Percentiles rank a stretch among this genome's conserved stretches.
phyloP scores from a whole-genome alignment of 2,329 filamentous ascomycete genomes.

The Chrysoporthe puriensis region DNA sequence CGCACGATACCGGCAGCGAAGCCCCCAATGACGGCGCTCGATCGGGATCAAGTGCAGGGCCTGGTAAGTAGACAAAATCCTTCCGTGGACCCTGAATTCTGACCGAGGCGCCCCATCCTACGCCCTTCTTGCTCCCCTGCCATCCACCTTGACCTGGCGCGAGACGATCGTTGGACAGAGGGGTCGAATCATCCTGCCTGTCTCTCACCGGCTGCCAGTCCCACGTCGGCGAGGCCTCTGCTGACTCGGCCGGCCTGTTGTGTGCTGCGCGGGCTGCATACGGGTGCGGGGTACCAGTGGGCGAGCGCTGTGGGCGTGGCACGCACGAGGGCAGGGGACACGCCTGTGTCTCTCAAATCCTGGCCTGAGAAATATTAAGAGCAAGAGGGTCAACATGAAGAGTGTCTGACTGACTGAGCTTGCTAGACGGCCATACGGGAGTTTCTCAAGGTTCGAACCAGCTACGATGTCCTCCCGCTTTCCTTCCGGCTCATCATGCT shows the following conservation, averaged over 20 bases:
- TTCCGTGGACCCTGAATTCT: slow-evolving; percentile 6
- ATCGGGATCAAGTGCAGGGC: slow-evolving; percentile 78
- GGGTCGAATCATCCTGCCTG: slow-evolving; percentile 3
- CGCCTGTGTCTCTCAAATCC: slow-evolving; percentile 6
- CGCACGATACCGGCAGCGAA: slow-evolving; percentile 46
- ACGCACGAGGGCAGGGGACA: slow-evolving; percentile 8
- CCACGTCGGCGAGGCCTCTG: slow-evolving; percentile 25
- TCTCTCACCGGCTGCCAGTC: slow-evolving; percentile 22
- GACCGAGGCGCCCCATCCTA: slow-evolving; percentile 27
- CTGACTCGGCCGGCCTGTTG: slow-evolving; percentile 16
- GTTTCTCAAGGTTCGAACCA: slow-evolving; percentile 93
- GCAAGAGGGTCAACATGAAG: neutral
- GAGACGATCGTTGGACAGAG: neutral
- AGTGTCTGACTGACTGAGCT: slow-evolving; percentile 23
- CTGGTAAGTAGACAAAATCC: slow-evolving; percentile 60
- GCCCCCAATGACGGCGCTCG: slow-evolving; percentile 58
- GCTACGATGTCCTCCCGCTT: slow-evolving; percentile 95
- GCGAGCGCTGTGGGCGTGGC: slow-evolving; percentile 15
- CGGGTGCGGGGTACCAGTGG: slow-evolving; percentile 28
- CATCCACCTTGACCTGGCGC: slow-evolving; percentile 13
- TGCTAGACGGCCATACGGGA: slow-evolving; percentile 84
- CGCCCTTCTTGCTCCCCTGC: slow-evolving; percentile 18
- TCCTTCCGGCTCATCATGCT: slow-evolving; percentile 96
- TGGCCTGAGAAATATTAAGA: neutral
- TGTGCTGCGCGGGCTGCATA: slow-evolving; percentile 22